Base-by-base conservation (phyloP, 768 basidiomycete species). In the Auriscalpium orientale region DNA sequence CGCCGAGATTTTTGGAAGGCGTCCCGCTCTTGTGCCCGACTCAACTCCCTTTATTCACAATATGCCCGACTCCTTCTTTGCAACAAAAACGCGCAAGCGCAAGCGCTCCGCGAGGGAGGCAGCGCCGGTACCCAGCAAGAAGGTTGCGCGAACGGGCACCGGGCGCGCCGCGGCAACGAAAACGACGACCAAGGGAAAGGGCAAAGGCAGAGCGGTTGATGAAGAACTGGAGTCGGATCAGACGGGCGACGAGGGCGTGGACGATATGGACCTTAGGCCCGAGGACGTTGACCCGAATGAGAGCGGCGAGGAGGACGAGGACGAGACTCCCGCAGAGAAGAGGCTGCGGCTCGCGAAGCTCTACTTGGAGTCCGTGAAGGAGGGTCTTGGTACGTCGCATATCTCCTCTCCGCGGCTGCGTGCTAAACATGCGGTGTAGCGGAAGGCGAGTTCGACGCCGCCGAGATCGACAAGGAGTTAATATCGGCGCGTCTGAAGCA, bases 311-410 rank as follows among this genome's bases (percentile, higher is more conserved):
- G 93, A 97, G 63, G 86, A 94, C 62, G 81, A 85, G 60, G 76
- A 84, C 60, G 95, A 98, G 72, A 95, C 93, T 5, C 91, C 93
- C 2, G 93, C 92, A 0, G 85, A 93, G 76, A 99, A 98, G 72
- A 76, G 97, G 57, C 75, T 99, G 18, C 75, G 97, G 56, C 73
- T 99, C 40, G 95, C 95, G 5, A 89, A 93, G 68, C 70, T 95
- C 59, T 98, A 98, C 70, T 74, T 99, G 43, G 84, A 92, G 58
- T 85, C 78, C 58, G 84, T 98, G 13, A 90, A 90, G 69, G 82
- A 86, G 57, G 69, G 79, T 38, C 70, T 95, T 33, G 76, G 86
- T 82, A 63, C 69, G 82, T 74, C 56, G 1, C 36, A 22, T 34
- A 7, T 46, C 46, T 46, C 22, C 43, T 18, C 12, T 12, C 15